Evolutionary conservation across 768 basidiomycete species (phyloP).

Genomic region (Auricularia sp.): DNA sequence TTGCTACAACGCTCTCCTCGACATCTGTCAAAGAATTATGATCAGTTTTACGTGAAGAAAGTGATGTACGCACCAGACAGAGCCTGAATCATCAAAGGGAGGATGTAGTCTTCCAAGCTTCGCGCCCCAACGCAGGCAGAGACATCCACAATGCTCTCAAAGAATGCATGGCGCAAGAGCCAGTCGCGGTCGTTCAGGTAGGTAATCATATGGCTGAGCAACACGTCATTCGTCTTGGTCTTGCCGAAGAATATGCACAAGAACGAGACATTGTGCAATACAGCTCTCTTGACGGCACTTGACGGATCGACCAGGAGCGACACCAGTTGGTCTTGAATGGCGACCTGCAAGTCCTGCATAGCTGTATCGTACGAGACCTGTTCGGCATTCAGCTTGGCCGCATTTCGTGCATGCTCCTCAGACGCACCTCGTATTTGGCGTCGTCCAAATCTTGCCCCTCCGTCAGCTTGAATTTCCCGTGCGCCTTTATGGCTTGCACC

Average conservation of each 20-base stretch:
- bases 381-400: conserved; percentile 1
- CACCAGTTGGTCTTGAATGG: conserved; percentile 80
- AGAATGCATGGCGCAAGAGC: conserved; percentile 83
- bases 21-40: conserved; percentile 46
- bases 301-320: conserved; percentile 82
- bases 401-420: not conserved
- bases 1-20: conserved; percentile 88
- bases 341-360: conserved; percentile 73
- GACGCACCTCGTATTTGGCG: conserved; percentile 65
- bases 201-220: conserved; percentile 80
- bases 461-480: conserved; percentile 58
- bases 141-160: conserved; percentile 91
- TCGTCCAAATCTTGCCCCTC: conserved; percentile 67
- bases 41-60: conserved; percentile 7
- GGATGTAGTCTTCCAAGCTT: conserved; percentile 89
- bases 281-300: conserved; percentile 82
- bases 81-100: conserved; percentile 94
- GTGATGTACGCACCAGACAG: conserved; percentile 57
- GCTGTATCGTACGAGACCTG: conserved; percentile 88
- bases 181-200: conserved; percentile 88
- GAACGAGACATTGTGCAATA: conserved; percentile 75
- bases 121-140: conserved; percentile 87
- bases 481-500: conserved; percentile 80
- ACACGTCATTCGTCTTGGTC: conserved; percentile 87
- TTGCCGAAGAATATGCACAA: conserved; percentile 90